A percentile compares a stretch with the other conserved stretches of the same genome.
These are phyloP conservation scores for Populus nigra DNA, from an alignment of 345 rosid species.

Conservation along the genomic window DNA sequence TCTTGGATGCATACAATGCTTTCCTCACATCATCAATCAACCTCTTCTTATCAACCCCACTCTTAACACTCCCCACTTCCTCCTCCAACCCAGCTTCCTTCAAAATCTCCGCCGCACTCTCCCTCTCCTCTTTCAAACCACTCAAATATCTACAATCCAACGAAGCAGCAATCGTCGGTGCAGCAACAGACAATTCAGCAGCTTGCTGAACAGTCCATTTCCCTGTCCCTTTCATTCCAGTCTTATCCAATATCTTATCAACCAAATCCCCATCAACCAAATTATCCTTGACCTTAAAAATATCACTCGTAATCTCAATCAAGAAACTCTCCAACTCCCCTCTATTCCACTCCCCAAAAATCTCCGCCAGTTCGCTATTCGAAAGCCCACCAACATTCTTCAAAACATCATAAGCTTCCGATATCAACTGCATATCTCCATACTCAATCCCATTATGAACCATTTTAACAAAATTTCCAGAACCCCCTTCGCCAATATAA, in stretches of 20 bases:
- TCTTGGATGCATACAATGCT: constrained; percentile 85
- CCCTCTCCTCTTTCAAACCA: constrained; percentile 91
- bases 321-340: constrained; percentile 92
- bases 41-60: constrained; percentile 70
- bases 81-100: constrained; percentile 79
- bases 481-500: constrained; percentile 89
- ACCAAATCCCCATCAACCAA: constrained; percentile 65
- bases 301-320: constrained; percentile 85
- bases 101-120: constrained; percentile 54
- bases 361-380: constrained; percentile 66
- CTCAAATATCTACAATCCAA: constrained; percentile 88
- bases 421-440: constrained; percentile 97
- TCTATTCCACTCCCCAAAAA: constrained; percentile 69
- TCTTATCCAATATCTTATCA: constrained; percentile 92
- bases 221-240: constrained; percentile 98
- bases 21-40: constrained; percentile 95
- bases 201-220: constrained; percentile 99
- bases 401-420: constrained; percentile 92
- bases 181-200: constrained; percentile 94
- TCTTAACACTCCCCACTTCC: constrained; percentile 44
- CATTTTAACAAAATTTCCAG: constrained; percentile 98
- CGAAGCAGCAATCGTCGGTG: constrained; percentile 93
- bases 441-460: constrained; percentile 98
- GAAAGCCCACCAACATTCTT: constrained; percentile 77
- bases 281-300: constrained; percentile 80